These are phyloP conservation scores for Cryptococcus hybrid DNA, from an alignment of 1,284 basidiomycete species.

Conservation along the genomic window DNA sequence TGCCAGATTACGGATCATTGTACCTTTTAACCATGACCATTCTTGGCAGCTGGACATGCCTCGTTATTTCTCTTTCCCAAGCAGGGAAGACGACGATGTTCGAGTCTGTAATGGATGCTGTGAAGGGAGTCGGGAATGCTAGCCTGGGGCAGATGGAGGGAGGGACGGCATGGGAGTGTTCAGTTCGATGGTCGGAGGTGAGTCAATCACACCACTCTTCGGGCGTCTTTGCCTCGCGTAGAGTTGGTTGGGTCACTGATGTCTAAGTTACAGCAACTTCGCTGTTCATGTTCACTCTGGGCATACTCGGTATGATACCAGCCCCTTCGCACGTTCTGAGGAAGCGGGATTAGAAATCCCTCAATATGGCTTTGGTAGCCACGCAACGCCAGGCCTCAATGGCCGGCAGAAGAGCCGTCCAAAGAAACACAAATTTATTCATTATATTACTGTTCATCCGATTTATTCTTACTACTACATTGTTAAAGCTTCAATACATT, in stretches of 20 bases:
- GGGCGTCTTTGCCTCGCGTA: too few relatives aligned
- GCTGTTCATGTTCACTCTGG: constrained; percentile 41
- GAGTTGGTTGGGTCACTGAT: constrained; percentile 3
- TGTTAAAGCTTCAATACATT: too few relatives aligned
- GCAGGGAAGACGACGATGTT: constrained; percentile 28
- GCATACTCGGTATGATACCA: constrained; percentile 43
- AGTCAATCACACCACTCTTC: constrained; percentile 7
- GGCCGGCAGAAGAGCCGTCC: too few relatives aligned
- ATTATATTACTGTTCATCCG: too few relatives aligned
- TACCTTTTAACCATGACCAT: constrained; percentile 46
- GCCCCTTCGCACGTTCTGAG: constrained; percentile 15
- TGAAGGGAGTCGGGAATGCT: constrained; percentile 23
- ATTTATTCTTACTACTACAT: too few relatives aligned
- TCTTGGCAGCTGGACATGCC: constrained; percentile 40
- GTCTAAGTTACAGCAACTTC: constrained; percentile 32
- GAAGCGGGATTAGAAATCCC: too few relatives aligned
- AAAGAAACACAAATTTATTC: too few relatives aligned
- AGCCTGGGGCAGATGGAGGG: constrained; percentile 15
- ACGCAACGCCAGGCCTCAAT: too few relatives aligned
- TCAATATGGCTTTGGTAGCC: too few relatives aligned
- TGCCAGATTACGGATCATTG: constrained; percentile 38
- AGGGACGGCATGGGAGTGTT: constrained; percentile 28
- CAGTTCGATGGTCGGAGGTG: constrained; percentile 37
- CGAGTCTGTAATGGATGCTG: constrained; percentile 26
- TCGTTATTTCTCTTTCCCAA: constrained; percentile 41